Conservation (phyloP, 2,329 filamentous ascomycete species). For the Ophiostoma ulmi region DNA sequence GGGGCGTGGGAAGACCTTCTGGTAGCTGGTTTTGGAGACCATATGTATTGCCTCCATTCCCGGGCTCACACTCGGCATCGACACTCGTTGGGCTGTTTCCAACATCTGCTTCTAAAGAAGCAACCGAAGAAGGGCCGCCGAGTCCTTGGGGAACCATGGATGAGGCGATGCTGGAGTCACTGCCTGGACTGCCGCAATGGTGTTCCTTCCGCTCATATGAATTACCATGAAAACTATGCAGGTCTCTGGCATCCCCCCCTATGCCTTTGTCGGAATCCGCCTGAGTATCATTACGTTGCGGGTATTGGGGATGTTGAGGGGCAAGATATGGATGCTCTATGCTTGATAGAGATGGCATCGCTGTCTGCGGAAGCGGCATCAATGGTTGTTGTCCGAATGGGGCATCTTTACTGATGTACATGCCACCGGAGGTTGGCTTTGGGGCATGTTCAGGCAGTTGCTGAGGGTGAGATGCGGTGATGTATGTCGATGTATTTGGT, state of each 20-base stretch:
- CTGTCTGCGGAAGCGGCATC: not conserved
- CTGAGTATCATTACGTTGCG: not conserved
- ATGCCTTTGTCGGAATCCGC: not conserved
- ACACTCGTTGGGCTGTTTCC: slow-evolving; percentile 28
- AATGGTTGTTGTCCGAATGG: not conserved
- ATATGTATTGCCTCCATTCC: not conserved
- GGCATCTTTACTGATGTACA: not conserved
- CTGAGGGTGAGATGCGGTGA: not conserved
- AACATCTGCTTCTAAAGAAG: slow-evolving; percentile 26
- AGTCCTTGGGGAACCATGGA: slow-evolving; percentile 36
- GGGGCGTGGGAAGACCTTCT: slow-evolving; percentile 39
- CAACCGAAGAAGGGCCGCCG: slow-evolving; percentile 32
- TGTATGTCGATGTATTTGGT: slow-evolving; percentile 39
- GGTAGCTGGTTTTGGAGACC: slow-evolving; percentile 20
- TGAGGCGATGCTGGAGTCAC: slow-evolving; percentile 40
- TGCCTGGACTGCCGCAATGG: slow-evolving; percentile 31
- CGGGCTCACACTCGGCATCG: not conserved
- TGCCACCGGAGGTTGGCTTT: not conserved
- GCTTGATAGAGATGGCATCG: not conserved
- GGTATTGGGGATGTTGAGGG: not conserved
- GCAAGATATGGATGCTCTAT: not conserved
- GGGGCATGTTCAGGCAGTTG: not conserved
- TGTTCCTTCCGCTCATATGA: slow-evolving; percentile 31
- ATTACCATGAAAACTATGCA: slow-evolving; percentile 17
- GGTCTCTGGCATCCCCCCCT: not conserved